phyloP scores from a whole-genome alignment of 1,139 yeast genomes.

The Blastobotrys arbuscula region DNA sequence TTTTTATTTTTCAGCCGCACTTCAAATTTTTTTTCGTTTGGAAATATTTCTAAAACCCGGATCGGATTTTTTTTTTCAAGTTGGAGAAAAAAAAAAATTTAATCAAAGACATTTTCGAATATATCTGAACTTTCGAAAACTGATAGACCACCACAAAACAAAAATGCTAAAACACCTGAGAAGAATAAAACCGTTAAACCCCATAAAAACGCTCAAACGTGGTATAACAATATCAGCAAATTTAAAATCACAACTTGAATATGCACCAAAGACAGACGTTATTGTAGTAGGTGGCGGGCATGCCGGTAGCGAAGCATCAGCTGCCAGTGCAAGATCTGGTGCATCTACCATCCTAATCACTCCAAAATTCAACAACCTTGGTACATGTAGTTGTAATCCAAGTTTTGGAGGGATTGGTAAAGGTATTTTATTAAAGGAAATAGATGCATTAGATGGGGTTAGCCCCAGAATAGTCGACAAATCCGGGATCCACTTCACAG shows the following conservation, averaged over 20 bases:
- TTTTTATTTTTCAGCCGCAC: no score
- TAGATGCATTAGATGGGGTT: conserved; percentile 95
- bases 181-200: not conserved
- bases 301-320: conserved; percentile 97
- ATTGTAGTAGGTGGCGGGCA: conserved; percentile 97
- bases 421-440: conserved; percentile 85
- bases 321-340: conserved; percentile 87
- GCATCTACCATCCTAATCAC: conserved; percentile 69
- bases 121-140: no score
- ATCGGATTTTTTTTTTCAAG: no score
- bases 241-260: not conserved
- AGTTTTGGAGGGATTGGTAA: conserved; percentile 99
- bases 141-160: not conserved
- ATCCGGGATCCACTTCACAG: conserved; percentile 90
- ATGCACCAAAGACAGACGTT: conserved; percentile 45
- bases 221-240: conserved; percentile 3
- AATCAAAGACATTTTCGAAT: not conserved
- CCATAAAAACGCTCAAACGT: not conserved
- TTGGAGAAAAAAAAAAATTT: not conserved
- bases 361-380: conserved; percentile 68
- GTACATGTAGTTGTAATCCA: conserved; percentile 96
- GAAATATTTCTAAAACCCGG: no score
- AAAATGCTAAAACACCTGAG: not conserved
- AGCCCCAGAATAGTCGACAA: conserved; percentile 77
- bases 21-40: no score